Evolutionary conservation across 2,329 filamentous ascomycete species (phyloP), one percentile per base, ranked within the genome.

Genomic region (Nemania diffusa): DNA sequence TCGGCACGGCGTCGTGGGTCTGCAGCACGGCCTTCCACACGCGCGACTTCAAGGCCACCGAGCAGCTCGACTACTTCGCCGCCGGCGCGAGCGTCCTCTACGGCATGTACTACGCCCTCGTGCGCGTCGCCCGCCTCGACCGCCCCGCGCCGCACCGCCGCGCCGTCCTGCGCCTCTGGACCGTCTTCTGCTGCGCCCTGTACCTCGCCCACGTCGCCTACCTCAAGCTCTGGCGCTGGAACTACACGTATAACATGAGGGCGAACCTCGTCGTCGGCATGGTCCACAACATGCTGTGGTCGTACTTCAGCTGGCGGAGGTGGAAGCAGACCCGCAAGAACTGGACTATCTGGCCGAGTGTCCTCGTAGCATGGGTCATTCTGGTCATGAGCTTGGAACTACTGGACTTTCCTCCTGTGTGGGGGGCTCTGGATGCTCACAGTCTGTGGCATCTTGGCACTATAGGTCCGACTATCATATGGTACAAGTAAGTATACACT

Each of bases 241-340:
- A 98, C 79, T 99, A 99, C 79, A 92, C 91, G 5, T 99, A 99
- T 82, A 99, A 99, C 78, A 98, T 99, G 94, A 89, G 91, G 1
- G 96, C 94, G 58, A 99, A 98, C 75, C 92, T 99, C 22, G 88
- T 87, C 2, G 88, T 92, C 11, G 96, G 96, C 3, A 83, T 94
- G 46, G 79, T 94, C 4, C 91, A 94, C 77, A 97, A 98, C 75
- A 59, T 90, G 3, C 81, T 98, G 65, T 98, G 96, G 96, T 92
- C 86, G 50, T 91, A 88, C 79, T 97, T 97, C 80, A 94, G 92
- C 77, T 88, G 92, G 73, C 82, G 83, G 71, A 87, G 90, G 73
- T 98, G 95, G 80, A 84, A 85, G 70, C 88, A 89, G 78, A 88
- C 91, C 20, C 88, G 89, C 52, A 87, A 90, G 70, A 80, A 85